Evolutionary conservation across 192 early-diverging fungal genomes (phyloP), one percentile per base, ranked within the genome.

Genomic region (Coemansia sp.): DNA sequence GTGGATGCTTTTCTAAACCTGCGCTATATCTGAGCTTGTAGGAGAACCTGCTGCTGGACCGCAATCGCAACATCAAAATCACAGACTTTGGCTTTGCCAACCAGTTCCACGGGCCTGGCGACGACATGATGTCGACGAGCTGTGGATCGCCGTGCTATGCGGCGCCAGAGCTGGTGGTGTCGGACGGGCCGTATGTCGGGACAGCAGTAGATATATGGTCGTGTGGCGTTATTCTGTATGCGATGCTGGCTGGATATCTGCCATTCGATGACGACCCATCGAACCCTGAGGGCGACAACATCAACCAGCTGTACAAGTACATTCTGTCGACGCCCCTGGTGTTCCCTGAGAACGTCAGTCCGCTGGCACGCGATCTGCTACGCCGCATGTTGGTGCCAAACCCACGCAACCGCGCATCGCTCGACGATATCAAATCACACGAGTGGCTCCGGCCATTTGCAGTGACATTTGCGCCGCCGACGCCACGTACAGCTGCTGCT

Each of bases 71-170:
- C 67, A 87, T 98, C 51, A 90, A 95, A 62, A 97, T 98, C 75
- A 96, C 97, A 7, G 97, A 98, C 72, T 98, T 98, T 89, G 97
- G 97, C 11, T 98, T 98, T 79, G 95, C 97, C 16, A 97, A 95
- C 64, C 89, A 92, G 82, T 92, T 93, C 50, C 77, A 85, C 16
- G 83, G 84, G 10, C 83, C 90, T 1, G 79, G 84, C 65, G 86
- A 87, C 72, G 90, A 92, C 71, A 77, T 97, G 57, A 89, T 99
- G 86, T 82, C 90, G 5, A 99, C 97, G 6, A 92, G 90, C 35
- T 99, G 97, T 74, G 97, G 97, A 12, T 95, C 93, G 59, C 97
- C 97, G 22, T 98, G 96, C 74, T 99, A 99, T 74, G 97, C 97
- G 3, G 97, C 97, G 6, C 97, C 97, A 2, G 97, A 99, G 76